phyloP scores from a whole-genome alignment of 768 basidiomycete species.

The Amanita thiersii region DNA sequence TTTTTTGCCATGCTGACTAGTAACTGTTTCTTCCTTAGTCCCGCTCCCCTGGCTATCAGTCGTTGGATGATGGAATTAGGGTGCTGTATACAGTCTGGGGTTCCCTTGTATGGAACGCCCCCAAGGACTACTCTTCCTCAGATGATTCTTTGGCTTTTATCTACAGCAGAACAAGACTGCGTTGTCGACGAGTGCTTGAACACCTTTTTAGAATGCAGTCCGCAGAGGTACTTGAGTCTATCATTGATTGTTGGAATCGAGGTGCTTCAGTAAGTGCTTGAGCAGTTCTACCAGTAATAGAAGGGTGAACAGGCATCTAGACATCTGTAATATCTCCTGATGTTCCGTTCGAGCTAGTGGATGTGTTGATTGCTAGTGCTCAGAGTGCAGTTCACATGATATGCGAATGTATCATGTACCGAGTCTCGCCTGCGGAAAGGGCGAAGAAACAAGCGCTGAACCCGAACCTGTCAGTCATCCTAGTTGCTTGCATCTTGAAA shows the following conservation, averaged over 20 bases:
- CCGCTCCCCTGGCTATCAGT: conserved; percentile 67
- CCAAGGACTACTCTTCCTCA: conserved; percentile 39
- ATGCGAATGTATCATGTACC: conserved; percentile 70
- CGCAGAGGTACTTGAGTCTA: conserved; percentile 73
- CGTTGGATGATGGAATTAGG: conserved; percentile 76
- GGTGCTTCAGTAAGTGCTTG: conserved; percentile 36
- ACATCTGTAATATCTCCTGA: conserved; percentile 31
- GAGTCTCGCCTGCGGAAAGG: conserved; percentile 51
- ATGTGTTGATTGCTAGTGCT: conserved; percentile 75
- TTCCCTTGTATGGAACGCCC: conserved; percentile 41
- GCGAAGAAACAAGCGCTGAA: conserved; percentile 53
- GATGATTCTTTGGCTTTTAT: conserved; percentile 65
- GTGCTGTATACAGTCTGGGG: conserved; percentile 74
- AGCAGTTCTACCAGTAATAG: not conserved
- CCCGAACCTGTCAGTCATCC: conserved; percentile 51
- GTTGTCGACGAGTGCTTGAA: conserved; percentile 76
- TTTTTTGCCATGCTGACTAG: not conserved
- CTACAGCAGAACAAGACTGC: conserved; percentile 53
- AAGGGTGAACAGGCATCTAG: not conserved
- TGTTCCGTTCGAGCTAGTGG: conserved; percentile 74
- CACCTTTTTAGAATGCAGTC: conserved; percentile 78
- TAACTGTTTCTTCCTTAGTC: conserved; percentile 30
- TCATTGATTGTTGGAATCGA: conserved; percentile 77
- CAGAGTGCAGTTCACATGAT: conserved; percentile 84
- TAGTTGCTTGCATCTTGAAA: not conserved